A percentile compares a stretch with the other conserved stretches of the same genome.
phyloP scores from a whole-genome alignment of 106 monocot species.

The Posidonia australis region DNA sequence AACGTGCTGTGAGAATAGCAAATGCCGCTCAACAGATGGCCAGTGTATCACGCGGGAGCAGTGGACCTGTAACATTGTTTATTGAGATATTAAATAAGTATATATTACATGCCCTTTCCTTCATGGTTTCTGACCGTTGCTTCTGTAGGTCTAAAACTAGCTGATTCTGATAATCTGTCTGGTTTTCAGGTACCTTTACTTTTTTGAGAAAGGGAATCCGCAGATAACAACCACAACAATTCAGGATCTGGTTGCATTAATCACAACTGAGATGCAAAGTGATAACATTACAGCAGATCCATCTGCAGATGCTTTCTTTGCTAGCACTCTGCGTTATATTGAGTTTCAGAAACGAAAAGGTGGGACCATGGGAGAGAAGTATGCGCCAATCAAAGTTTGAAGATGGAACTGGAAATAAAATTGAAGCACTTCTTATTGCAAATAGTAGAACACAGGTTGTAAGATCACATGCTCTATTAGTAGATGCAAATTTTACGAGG shows the following conservation, averaged over 20 bases:
- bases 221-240: slow-evolving; percentile 71
- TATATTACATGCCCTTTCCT: not conserved
- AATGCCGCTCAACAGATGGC: slow-evolving; percentile 98
- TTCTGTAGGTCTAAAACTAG: not conserved
- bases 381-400: slow-evolving; percentile 58
- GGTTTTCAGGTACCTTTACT: slow-evolving; percentile 74
- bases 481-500: too few relatives aligned
- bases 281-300: slow-evolving; percentile 45
- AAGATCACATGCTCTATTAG: too few relatives aligned
- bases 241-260: slow-evolving; percentile 76
- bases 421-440: slow-evolving; percentile 1
- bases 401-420: not conserved
- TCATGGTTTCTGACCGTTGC: not conserved
- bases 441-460: not conserved
- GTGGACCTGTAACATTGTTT: slow-evolving; percentile 62
- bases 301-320: slow-evolving; percentile 68
- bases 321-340: slow-evolving; percentile 72
- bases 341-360: slow-evolving; percentile 98
- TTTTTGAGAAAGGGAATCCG: slow-evolving; percentile 93
- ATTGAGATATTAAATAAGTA: slow-evolving; percentile 99
- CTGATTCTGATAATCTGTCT: not conserved
- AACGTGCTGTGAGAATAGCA: slow-evolving; percentile 87
- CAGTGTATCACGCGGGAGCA: slow-evolving; percentile 52
- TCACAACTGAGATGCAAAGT: slow-evolving; percentile 79
- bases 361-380: slow-evolving; percentile 78